Conservation (phyloP, 345 rosid genomes). For the Mangifera indica region DNA sequence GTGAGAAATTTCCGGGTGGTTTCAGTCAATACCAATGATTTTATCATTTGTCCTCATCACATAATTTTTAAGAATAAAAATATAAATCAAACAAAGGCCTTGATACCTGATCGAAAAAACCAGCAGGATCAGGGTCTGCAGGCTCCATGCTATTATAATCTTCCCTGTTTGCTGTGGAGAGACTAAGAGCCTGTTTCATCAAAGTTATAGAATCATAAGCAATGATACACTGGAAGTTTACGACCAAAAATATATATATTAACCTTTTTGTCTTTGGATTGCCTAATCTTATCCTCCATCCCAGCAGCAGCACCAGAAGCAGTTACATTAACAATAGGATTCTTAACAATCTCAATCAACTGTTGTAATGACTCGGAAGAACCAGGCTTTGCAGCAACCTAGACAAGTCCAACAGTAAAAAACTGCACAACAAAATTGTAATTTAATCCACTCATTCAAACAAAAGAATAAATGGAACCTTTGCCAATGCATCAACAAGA, state of each 20-base stretch:
- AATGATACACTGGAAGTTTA: background rate
- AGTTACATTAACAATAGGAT: slow-evolving; percentile 52
- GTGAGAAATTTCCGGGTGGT: background rate
- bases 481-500: slow-evolving; percentile 87
- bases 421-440: slow-evolving; percentile 1
- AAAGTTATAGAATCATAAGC: slow-evolving; percentile 21
- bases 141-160: slow-evolving; percentile 48
- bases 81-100: slow-evolving; percentile 11
- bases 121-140: slow-evolving; percentile 75
- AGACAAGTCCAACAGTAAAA: slow-evolving; percentile 26
- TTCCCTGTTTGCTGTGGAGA: slow-evolving; percentile 44
- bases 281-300: slow-evolving; percentile 71
- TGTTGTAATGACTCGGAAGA: slow-evolving; percentile 76
- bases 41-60: background rate
- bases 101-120: slow-evolving; percentile 75
- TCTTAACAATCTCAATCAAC: slow-evolving; percentile 72
- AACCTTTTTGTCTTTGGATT: slow-evolving; percentile 75
- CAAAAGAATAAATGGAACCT: slow-evolving; percentile 43
- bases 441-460: background rate
- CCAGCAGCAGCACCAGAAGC: slow-evolving; percentile 44
- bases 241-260: slow-evolving; percentile 3
- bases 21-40: background rate
- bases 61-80: background rate
- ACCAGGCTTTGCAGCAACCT: slow-evolving; percentile 89
- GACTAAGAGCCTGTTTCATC: slow-evolving; percentile 47